Evolutionary conservation across 176 grass and related monocot species (phyloP).

Genomic region (Poa annua): DNA sequence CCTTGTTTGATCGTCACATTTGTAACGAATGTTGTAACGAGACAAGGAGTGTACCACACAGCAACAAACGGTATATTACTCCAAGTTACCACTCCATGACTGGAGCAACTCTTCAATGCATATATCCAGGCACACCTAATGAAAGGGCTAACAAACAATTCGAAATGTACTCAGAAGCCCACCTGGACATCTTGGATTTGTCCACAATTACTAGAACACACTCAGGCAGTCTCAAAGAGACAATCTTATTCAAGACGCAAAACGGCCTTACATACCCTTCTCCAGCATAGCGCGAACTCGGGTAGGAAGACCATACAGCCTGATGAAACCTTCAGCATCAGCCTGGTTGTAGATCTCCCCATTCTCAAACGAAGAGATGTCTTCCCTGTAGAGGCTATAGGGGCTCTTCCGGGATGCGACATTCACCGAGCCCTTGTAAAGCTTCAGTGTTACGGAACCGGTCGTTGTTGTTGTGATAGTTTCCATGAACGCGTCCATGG

Average conservation of each 20-base stretch:
- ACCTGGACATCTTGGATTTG: not conserved
- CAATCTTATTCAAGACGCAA: not conserved
- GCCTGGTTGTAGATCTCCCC: conserved; percentile 85
- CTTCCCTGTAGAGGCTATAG: conserved; percentile 87
- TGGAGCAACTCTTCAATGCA: not conserved
- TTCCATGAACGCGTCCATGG: conserved; percentile 81
- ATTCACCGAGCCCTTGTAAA: conserved; percentile 77
- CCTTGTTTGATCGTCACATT: not conserved
- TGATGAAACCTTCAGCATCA: conserved; percentile 83
- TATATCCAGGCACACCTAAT: not conserved
- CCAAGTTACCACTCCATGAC: not conserved
- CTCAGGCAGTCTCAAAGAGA: not conserved
- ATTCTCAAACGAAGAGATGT: conserved; percentile 93
- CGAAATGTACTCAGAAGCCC: not conserved
- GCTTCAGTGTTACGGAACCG: conserved; percentile 67
- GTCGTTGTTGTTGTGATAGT: conserved; percentile 64
- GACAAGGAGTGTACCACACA: not conserved
- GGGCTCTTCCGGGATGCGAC: conserved; percentile 67
- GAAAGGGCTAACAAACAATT: not conserved
- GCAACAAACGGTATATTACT: not conserved
- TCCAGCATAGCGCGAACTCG: conserved; percentile 79
- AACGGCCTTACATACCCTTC: conserved; percentile 50
- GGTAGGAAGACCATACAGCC: conserved; percentile 77
- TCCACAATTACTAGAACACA: not conserved
- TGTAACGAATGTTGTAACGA: not conserved